These are phyloP conservation scores for Suhomyces xylopsoci DNA, from an alignment of 805 yeast species.

Conservation along the genomic window DNA sequence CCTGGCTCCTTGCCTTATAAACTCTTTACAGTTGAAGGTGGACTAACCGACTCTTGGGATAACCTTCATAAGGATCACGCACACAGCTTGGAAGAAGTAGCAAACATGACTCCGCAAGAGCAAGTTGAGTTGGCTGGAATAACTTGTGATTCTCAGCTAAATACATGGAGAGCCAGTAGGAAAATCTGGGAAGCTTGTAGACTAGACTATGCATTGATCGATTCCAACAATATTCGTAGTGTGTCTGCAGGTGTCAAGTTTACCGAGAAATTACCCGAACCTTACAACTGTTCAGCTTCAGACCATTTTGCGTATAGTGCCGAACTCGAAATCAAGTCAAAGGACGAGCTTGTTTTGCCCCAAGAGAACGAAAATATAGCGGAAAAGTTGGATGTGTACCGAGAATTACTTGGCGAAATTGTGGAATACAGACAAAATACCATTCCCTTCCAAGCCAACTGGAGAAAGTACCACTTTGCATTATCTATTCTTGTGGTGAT, in stretches of 20 bases:
- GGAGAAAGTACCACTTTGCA: conserved; percentile 67
- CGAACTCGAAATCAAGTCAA: conserved; percentile 19
- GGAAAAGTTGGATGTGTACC: conserved; percentile 35
- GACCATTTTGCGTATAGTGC: conserved; percentile 85
- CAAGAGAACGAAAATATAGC: conserved; percentile 8
- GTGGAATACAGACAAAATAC: conserved; percentile 47
- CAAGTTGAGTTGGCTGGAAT: conserved; percentile 77
- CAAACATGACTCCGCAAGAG: conserved; percentile 29
- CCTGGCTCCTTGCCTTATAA: conserved; percentile 84
- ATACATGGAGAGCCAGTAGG: conserved; percentile 75
- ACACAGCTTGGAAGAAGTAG: conserved; percentile 18
- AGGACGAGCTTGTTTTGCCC: conserved; percentile 5
- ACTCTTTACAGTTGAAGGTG: conserved; percentile 66
- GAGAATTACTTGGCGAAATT: conserved; percentile 25
- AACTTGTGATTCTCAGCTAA: conserved; percentile 84
- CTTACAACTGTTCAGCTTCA: conserved; percentile 62
- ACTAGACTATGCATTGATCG: conserved; percentile 84
- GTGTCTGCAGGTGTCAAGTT: conserved; percentile 68
- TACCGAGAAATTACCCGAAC: conserved; percentile 60
- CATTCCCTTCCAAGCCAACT: conserved; percentile 56
- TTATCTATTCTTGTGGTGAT: conserved; percentile 44
- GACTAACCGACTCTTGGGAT: conserved; percentile 81
- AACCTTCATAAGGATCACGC: conserved; percentile 42
- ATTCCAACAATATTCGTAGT: conserved; percentile 50
- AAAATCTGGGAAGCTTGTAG: conserved; percentile 73